Evolutionary conservation across 805 yeast species (phyloP), one percentile per base, ranked within the genome.

Genomic region (Priceomyces haplophilus): DNA sequence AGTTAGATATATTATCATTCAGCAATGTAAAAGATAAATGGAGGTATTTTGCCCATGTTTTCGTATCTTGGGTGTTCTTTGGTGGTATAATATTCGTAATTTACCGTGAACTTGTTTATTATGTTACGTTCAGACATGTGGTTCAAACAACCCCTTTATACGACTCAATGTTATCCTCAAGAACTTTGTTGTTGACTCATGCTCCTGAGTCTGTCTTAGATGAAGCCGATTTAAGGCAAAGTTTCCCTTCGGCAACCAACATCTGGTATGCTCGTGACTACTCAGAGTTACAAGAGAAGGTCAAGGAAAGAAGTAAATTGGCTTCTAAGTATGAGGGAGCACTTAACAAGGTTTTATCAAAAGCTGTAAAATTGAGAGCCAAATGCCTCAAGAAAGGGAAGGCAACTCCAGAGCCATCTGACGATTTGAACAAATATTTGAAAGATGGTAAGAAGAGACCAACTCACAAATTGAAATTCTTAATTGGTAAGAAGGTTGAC

Each of bases 401-500:
- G 54, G 72, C 76, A 10, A 58, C 69, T 16, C 82, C 85, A 16
- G 74, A 72, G 48, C 82, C 85, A 3, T 75, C 69, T 41, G 72
- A 81, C 55, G 82, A 76, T 47, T 54, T 82, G 37, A 70, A 73
- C 48, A 71, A 80, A 34, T 88, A 86, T 61, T 79, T 88, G 47
- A 83, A 85, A 64, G 72, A 69, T 45, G 74, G 73, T 32, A 68
- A 68, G 52, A 89, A 88, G 70, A 78, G 91, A 53, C 97, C 97
- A 37, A 83, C 87, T 25, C 91, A 88, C 64, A 79, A 79, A 49
- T 74, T 88, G 54, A 79, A 78, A 55, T 80, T 80, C 43, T 64
- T 85, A 45, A 73, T 83, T 52, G 95, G 97, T 45, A 65, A 85
- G 65, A 90, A 90, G 67, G 96, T 90, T 43, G 83, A 84, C 54